Conservation (phyloP, 1,139 yeast genomes). For the Geotrichum candidum region DNA sequence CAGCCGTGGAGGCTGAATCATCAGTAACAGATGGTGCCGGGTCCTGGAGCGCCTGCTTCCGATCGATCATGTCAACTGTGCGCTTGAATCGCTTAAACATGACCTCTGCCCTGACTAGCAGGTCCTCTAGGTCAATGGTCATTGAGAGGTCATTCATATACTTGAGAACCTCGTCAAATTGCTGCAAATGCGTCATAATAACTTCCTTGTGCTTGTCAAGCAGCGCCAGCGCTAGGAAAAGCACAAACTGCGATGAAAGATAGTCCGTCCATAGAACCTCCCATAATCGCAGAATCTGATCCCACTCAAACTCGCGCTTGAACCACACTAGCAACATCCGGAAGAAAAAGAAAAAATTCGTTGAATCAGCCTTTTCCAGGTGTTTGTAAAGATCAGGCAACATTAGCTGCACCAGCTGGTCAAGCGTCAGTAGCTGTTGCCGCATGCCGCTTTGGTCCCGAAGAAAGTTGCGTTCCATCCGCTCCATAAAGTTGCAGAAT, state of each 20-base stretch:
- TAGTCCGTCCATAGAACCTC: conserved; percentile 87
- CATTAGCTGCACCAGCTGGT: conserved; percentile 82
- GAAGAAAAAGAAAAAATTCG: conserved; percentile 86
- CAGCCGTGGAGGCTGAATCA: conserved; percentile 16
- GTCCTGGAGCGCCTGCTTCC: conserved; percentile 41
- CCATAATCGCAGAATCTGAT: conserved; percentile 76
- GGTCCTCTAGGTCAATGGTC: conserved; percentile 64
- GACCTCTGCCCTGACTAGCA: conserved; percentile 74
- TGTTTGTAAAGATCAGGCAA: conserved; percentile 78
- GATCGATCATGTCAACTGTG: conserved; percentile 70
- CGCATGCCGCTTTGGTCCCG: conserved; percentile 93
- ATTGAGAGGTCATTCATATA: conserved; percentile 87
- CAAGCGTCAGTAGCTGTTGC: conserved; percentile 74
- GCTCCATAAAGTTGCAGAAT: conserved; percentile 79
- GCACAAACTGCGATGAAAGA: conserved; percentile 77
- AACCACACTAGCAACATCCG: conserved; percentile 93
- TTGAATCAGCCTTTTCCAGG: conserved; percentile 79
- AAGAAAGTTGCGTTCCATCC: conserved; percentile 91
- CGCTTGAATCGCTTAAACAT: conserved; percentile 73
- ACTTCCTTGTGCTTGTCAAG: conserved; percentile 80
- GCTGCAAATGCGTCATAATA: conserved; percentile 62
- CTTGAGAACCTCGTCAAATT: conserved; percentile 86
- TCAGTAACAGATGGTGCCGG: conserved; percentile 18
- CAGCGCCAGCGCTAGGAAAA: conserved; percentile 81
- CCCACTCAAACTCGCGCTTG: conserved; percentile 83